Conservation (phyloP, 345 rosid species). For the Populus deltoides region DNA sequence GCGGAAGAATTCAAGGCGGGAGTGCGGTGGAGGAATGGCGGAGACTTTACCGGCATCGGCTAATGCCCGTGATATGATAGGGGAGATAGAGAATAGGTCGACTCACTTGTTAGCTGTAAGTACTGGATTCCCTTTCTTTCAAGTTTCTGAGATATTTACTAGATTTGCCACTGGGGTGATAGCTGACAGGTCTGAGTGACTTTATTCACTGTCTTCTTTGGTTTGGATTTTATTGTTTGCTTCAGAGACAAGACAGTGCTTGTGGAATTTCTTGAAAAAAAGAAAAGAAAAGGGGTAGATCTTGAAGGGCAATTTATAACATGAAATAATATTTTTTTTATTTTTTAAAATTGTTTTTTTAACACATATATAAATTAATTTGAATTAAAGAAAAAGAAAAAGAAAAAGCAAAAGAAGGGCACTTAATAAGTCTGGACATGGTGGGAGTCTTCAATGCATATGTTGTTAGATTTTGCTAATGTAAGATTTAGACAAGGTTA, state of each 20-base stretch:
- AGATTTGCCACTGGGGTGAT: constrained; percentile 36
- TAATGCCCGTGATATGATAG: constrained; percentile 91
- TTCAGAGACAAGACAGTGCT: constrained; percentile 35
- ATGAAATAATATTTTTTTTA: neutral
- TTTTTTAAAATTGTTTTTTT: too few species aligned
- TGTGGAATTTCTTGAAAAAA: neutral
- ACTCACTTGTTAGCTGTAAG: constrained; percentile 84
- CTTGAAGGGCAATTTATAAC: neutral
- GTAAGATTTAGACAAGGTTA: too few species aligned
- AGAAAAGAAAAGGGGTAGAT: neutral
- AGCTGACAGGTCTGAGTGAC: constrained; percentile 22
- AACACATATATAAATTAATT: too few species aligned
- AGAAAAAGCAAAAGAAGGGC: too few species aligned
- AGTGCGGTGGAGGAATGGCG: constrained; percentile 46
- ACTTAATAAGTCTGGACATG: too few species aligned
- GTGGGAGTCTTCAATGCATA: too few species aligned
- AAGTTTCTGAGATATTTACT: constrained; percentile 29
- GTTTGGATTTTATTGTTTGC: constrained; percentile 20
- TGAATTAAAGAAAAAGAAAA: too few species aligned
- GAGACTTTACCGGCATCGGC: constrained; percentile 47
- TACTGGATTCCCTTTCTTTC: constrained; percentile 19
- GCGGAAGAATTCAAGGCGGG: constrained; percentile 82
- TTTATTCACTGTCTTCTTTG: constrained; percentile 17
- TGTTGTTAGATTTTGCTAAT: too few species aligned
- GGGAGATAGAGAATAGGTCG: constrained; percentile 98